Evolutionary conservation across 2,329 filamentous ascomycete species (phyloP).

Genomic region (Allantophomopsis lycopodina): DNA sequence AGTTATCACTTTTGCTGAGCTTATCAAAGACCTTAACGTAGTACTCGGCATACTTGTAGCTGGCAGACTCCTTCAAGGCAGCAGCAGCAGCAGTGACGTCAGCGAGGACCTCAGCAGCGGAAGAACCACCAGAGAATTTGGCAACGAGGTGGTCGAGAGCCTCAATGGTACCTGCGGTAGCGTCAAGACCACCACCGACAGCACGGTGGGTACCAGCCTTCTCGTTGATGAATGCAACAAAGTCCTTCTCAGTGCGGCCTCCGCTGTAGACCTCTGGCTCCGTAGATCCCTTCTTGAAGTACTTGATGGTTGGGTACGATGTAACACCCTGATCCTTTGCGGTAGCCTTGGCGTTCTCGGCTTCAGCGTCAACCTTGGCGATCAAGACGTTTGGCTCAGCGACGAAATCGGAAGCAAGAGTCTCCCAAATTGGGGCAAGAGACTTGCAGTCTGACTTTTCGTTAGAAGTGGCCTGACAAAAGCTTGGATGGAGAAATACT

Average conservation of each 20-base stretch:
- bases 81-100: constrained; percentile 62
- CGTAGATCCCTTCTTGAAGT: constrained; percentile 76
- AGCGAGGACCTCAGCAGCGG: constrained; percentile 46
- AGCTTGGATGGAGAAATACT: constrained; percentile 27
- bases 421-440: constrained; percentile 84
- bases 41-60: constrained; percentile 79
- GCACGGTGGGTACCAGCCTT: constrained; percentile 80
- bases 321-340: constrained; percentile 64
- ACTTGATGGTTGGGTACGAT: constrained; percentile 96
- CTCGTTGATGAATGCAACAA: constrained; percentile 74
- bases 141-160: constrained; percentile 63
- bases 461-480: constrained; percentile 4
- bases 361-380: constrained; percentile 92
- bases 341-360: constrained; percentile 67
- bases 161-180: constrained; percentile 69
- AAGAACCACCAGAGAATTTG: constrained; percentile 50
- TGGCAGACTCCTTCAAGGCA: constrained; percentile 43
- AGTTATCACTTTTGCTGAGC: constrained; percentile 62
- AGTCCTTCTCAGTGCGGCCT: constrained; percentile 60
- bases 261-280: constrained; percentile 59
- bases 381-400: constrained; percentile 69
- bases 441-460: constrained; percentile 74
- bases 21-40: constrained; percentile 88
- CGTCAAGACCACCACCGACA: constrained; percentile 67
- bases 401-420: constrained; percentile 67